Conservation (phyloP, 1,284 basidiomycete species). For the Ceratorhiza oryzae-sativae region DNA sequence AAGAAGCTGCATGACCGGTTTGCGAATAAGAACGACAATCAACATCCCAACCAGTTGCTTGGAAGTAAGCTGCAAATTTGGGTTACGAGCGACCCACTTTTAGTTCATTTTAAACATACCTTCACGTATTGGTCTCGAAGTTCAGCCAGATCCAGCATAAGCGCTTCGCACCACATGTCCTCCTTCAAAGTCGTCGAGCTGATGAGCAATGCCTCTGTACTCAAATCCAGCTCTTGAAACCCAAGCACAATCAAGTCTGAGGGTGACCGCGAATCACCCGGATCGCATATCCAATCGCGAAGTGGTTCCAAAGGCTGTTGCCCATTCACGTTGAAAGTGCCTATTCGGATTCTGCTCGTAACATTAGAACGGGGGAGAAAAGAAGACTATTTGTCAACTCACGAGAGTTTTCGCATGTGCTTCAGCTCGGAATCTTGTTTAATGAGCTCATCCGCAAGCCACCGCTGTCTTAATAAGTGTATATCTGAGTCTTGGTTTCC, state of each 20-base stretch:
- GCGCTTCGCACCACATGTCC: constrained; percentile 70
- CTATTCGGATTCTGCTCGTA: constrained; percentile 62
- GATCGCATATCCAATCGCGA: constrained; percentile 56
- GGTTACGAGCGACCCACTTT: not conserved
- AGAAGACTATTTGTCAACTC: too few species aligned
- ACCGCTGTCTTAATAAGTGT: constrained; percentile 64
- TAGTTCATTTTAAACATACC: constrained; percentile 51
- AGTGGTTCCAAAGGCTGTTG: constrained; percentile 73
- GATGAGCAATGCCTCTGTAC: constrained; percentile 74
- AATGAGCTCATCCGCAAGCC: constrained; percentile 59
- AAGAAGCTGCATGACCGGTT: constrained; percentile 59
- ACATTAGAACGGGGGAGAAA: too few species aligned
- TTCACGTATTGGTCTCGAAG: constrained; percentile 68
- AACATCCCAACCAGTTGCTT: constrained; percentile 82
- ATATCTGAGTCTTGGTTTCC: constrained; percentile 67
- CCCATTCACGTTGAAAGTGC: constrained; percentile 83
- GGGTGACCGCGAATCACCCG: constrained; percentile 50
- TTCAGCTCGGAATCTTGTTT: constrained; percentile 44
- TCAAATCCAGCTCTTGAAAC: constrained; percentile 79
- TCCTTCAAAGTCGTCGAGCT: constrained; percentile 63
- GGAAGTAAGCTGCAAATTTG: constrained; percentile 61
- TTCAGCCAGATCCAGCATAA: constrained; percentile 73
- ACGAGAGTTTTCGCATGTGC: constrained; percentile 42
- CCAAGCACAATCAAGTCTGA: constrained; percentile 69
- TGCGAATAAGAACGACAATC: constrained; percentile 68